Evolutionary conservation across 1,284 basidiomycete species (phyloP), one percentile per base, ranked within the genome.

Genomic region (Puccinia coronata): DNA sequence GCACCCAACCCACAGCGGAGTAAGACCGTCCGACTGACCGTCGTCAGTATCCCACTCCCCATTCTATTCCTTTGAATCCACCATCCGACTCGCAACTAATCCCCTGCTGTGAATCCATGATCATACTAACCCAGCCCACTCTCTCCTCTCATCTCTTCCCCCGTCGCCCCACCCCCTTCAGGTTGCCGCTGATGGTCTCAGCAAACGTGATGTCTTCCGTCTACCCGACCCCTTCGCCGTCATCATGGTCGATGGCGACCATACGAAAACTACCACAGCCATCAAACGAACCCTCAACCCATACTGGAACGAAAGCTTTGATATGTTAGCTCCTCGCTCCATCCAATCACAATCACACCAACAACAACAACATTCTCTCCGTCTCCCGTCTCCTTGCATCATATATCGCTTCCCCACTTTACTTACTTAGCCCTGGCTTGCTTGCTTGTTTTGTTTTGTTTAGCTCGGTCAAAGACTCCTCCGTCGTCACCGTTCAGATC

Each of bases 291-390:
- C 93, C 0, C 87, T 95, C 70, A 95, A 95, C 87, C 93, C 93
- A 0, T 95, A 95, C 86, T 95, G 94, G 94, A 95, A 95, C 86
- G 94, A 95, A 87, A 92, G 92, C 84, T 95, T 95, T 86, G 93
- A 95, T 85, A 91, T 95, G 93, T 93, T 43, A 36, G 67, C 23
- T 23, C 12, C 14, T 47, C 41, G 18, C 31, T 71, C 87, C 93
- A n/a, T n/a, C n/a, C n/a, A n/a, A n/a, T n/a, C 93, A 1, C 95
- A 95, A 86, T 95, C 93, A 93, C 95, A 94, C 86, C 93, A 95
- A 87, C 92, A 92, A 84, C 95, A 95, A 86, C 92, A 39, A 41
- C 36, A 94, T 85, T 91, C 94, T n/a, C n/a, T n/a, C n/a, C n/a
- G n/a, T n/a, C n/a, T n/a, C n/a, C n/a, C n/a, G n/a, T n/a, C n/a